Evolutionary conservation across 1,139 yeast species (phyloP).

Genomic region (Debaryomyces singareniensis): DNA sequence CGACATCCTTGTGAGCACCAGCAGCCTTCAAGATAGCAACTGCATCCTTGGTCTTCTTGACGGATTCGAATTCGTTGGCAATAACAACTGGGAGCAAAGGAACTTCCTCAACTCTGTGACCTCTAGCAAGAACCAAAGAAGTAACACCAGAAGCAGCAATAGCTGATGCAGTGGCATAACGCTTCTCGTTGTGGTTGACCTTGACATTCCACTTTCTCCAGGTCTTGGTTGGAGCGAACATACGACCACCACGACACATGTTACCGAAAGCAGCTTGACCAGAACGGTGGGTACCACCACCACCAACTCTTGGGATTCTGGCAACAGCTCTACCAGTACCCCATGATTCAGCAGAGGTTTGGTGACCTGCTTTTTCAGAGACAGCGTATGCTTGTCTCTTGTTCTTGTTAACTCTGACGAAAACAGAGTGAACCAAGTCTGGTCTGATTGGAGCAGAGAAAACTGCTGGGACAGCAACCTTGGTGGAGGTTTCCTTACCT

Average conservation of each 20-base stretch:
- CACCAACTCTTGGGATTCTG: slow-evolving; percentile 99
- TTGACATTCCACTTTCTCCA: slow-evolving; percentile 99
- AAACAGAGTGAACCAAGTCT: slow-evolving; percentile 97
- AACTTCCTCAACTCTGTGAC: slow-evolving; percentile 98
- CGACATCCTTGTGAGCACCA: slow-evolving; percentile 98
- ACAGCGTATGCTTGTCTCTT: slow-evolving; percentile 99
- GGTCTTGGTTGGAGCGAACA: slow-evolving; percentile 99
- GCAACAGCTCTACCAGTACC: slow-evolving; percentile 99
- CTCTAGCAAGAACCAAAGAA: slow-evolving; percentile 98
- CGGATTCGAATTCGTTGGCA: slow-evolving; percentile 85
- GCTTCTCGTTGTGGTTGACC: slow-evolving; percentile 99
- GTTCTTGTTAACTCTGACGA: slow-evolving; percentile 98
- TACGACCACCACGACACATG: slow-evolving; percentile 99
- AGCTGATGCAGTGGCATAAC: slow-evolving; percentile 99
- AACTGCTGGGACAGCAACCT: slow-evolving; percentile 95
- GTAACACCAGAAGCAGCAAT: slow-evolving; percentile 99
- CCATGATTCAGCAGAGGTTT: slow-evolving; percentile 99
- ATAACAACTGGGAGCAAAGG: slow-evolving; percentile 99
- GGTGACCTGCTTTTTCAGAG: slow-evolving; percentile 98
- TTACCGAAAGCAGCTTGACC: slow-evolving; percentile 99
- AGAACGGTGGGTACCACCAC: slow-evolving; percentile 99
- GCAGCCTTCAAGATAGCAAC: slow-evolving; percentile 96
- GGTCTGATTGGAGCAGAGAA: slow-evolving; percentile 99
- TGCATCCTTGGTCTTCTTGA: slow-evolving; percentile 97
- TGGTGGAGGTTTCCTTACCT: slow-evolving; percentile 82